These are phyloP conservation scores for Sporopachydermia quercuum DNA, from an alignment of 805 yeast genomes.

Conservation along the genomic window DNA sequence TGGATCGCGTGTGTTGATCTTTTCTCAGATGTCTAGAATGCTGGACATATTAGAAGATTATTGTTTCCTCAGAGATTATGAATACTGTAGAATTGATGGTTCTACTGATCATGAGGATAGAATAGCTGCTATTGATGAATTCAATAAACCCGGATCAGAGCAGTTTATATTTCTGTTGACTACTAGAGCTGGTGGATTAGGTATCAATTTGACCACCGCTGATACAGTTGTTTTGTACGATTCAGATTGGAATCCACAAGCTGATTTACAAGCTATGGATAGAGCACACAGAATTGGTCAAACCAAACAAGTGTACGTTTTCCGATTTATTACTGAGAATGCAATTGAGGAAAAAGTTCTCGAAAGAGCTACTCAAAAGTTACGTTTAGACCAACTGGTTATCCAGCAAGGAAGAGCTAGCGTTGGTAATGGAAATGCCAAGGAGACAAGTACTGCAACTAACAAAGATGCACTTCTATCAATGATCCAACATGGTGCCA, in stretches of 20 bases:
- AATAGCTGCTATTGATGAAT: constrained; percentile 83
- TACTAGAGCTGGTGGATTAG: constrained; percentile 94
- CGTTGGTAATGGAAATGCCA: constrained; percentile 28
- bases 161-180: constrained; percentile 79
- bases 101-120: constrained; percentile 88
- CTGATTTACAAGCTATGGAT: constrained; percentile 96
- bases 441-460: constrained; percentile 15
- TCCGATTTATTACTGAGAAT: constrained; percentile 83
- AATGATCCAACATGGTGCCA: constrained; percentile 97
- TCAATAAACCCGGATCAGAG: constrained; percentile 65
- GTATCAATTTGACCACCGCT: constrained; percentile 85
- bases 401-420: constrained; percentile 78
- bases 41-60: constrained; percentile 87
- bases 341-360: constrained; percentile 94
- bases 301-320: constrained; percentile 88
- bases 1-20: constrained; percentile 83
- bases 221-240: constrained; percentile 81
- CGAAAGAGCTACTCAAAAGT: constrained; percentile 90
- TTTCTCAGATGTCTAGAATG: constrained; percentile 87
- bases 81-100: constrained; percentile 89
- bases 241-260: constrained; percentile 97
- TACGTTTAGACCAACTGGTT: constrained; percentile 84
- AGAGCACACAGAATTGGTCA: constrained; percentile 97
- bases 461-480: constrained; percentile 72
- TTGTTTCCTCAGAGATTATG: constrained; percentile 68